A percentile compares a stretch with the other conserved stretches of the same genome.
phyloP scores from a whole-genome alignment of 805 yeast genomes.

The Saturnispora kantuleensis region DNA sequence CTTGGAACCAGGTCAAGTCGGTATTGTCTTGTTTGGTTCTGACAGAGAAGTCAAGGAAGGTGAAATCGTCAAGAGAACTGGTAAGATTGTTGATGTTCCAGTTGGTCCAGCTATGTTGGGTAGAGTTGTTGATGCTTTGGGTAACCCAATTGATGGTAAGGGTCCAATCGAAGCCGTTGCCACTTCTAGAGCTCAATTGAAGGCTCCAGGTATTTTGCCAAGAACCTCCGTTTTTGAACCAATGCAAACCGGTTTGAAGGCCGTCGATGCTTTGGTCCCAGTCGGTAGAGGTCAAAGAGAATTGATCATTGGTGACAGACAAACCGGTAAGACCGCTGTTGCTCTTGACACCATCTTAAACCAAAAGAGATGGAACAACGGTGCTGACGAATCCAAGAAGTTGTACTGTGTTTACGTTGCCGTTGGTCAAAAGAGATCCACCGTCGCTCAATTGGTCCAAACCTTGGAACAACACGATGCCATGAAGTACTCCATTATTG shows the following conservation, averaged over 20 bases:
- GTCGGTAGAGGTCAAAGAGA: constrained; percentile 99
- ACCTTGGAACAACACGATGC: constrained; percentile 98
- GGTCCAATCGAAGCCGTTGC: constrained; percentile 89
- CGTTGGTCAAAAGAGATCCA: constrained; percentile 99
- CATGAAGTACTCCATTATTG: constrained; percentile 92
- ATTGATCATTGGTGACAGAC: constrained; percentile 99
- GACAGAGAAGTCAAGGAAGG: constrained; percentile 98
- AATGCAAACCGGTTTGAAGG: constrained; percentile 99
- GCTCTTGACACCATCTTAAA: constrained; percentile 97
- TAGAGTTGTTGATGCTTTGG: constrained; percentile 98
- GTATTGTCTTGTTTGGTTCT: constrained; percentile 99
- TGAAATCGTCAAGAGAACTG: constrained; percentile 99
- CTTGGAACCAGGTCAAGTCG: constrained; percentile 99
- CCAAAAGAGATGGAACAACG: constrained; percentile 98
- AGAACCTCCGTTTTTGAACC: constrained; percentile 98
- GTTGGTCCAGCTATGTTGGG: constrained; percentile 98
- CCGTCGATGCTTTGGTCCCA: constrained; percentile 98
- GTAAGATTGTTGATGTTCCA: constrained; percentile 98
- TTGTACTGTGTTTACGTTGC: constrained; percentile 99
- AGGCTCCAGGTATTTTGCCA: constrained; percentile 99
- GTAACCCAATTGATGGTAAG: constrained; percentile 99
- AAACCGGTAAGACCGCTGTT: constrained; percentile 99
- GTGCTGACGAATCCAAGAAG: constrained; percentile 92
- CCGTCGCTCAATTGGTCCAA: constrained; percentile 99
- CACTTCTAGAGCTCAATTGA: constrained; percentile 92